Evolutionary conservation across 208 protist species (phyloP).

Genomic region (Balamuthia mandrillaris): DNA sequence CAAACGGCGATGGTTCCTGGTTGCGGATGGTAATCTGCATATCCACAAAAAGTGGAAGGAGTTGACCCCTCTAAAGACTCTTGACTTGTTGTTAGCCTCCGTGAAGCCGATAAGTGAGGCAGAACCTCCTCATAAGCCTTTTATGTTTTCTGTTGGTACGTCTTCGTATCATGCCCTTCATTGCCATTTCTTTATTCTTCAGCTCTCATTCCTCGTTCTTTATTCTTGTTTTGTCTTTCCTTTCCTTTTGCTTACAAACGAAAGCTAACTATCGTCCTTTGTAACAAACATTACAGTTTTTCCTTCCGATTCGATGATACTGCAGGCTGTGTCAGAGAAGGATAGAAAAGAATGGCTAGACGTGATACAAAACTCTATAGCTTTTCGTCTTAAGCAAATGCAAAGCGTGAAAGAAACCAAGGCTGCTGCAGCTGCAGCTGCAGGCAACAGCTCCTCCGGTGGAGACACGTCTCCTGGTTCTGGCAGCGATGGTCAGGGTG

Average conservation of each 20-base stretch:
- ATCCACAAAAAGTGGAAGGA: conserved; percentile 4
- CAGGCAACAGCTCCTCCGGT: not conserved
- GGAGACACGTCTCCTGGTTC: not conserved
- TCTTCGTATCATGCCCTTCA: too few relatives aligned
- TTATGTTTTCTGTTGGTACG: too few relatives aligned
- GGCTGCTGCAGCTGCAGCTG: not conserved
- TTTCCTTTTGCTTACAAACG: too few relatives aligned
- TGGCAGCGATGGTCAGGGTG: not conserved
- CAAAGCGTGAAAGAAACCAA: not conserved
- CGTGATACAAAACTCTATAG: not conserved
- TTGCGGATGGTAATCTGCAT: not conserved
- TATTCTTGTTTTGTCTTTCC: too few relatives aligned
- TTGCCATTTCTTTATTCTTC: too few relatives aligned
- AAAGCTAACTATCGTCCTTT: too few relatives aligned
- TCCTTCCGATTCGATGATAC: too few relatives aligned
- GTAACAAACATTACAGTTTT: too few relatives aligned
- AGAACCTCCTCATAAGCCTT: not conserved
- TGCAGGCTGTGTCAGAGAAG: not conserved
- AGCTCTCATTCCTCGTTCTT: too few relatives aligned
- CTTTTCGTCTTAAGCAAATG: not conserved
- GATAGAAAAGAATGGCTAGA: conserved; percentile 17
- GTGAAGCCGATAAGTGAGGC: not conserved
- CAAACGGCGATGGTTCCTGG: not conserved
- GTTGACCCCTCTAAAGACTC: not conserved
- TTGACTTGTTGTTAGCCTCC: not conserved